phyloP scores from a whole-genome alignment of 495 filamentous ascomycete genomes.

The Venustampulla echinocandica region DNA sequence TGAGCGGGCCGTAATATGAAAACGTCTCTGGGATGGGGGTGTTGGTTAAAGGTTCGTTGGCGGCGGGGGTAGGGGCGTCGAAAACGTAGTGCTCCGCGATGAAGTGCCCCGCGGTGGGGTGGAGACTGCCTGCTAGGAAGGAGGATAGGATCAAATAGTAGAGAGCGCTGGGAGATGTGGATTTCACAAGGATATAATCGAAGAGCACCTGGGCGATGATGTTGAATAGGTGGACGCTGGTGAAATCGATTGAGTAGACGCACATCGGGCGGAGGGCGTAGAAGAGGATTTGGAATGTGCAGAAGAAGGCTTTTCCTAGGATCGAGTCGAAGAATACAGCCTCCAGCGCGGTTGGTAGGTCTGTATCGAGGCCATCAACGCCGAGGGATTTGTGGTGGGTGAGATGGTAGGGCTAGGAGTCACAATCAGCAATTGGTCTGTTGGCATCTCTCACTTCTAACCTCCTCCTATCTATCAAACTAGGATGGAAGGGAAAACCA shows the following conservation, averaged over 20 bases:
- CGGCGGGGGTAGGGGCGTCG: constrained; percentile 50
- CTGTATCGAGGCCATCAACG: constrained; percentile 91
- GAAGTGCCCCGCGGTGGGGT: constrained; percentile 96
- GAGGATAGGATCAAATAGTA: constrained; percentile 76
- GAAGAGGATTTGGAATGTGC: constrained; percentile 98
- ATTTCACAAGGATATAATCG: constrained; percentile 57
- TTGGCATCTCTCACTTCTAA: neutral
- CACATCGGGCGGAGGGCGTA: constrained; percentile 98
- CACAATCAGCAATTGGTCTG: constrained; percentile 2
- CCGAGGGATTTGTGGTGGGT: constrained; percentile 99
- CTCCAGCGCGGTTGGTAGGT: constrained; percentile 87
- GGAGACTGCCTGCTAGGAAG: constrained; percentile 88
- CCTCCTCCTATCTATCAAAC: neutral
- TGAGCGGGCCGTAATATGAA: constrained; percentile 91
- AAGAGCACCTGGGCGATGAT: constrained; percentile 66
- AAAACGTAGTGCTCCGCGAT: constrained; percentile 99
- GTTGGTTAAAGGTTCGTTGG: constrained; percentile 49
- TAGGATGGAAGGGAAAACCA: neutral
- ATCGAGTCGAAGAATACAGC: constrained; percentile 93
- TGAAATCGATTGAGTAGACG: constrained; percentile 83
- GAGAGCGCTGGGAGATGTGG: constrained; percentile 49
- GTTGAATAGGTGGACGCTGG: constrained; percentile 76
- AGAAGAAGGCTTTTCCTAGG: constrained; percentile 97
- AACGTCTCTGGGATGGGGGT: constrained; percentile 84
- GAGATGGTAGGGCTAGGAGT: constrained; percentile 78